A percentile compares a stretch with the other conserved stretches of the same genome.
phyloP scores from a whole-genome alignment of 1,284 basidiomycete species.

The Stygiomarasmius scandens region DNA sequence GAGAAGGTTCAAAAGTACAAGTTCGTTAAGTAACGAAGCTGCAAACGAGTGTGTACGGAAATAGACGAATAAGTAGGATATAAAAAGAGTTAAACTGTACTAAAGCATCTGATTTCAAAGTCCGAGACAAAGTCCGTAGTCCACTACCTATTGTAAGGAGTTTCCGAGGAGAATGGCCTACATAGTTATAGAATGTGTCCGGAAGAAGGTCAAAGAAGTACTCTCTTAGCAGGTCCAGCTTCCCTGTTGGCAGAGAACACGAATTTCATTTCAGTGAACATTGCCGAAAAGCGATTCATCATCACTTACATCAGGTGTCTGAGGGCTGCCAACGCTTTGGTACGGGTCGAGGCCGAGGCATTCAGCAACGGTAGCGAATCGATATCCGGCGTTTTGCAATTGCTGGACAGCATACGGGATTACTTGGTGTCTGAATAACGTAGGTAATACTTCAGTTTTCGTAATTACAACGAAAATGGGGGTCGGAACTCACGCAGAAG shows the following conservation, averaged over 20 bases:
- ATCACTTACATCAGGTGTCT: slow-evolving; percentile 27
- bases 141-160: too few relatives aligned
- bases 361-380: slow-evolving; percentile 48
- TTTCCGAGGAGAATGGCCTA: too few relatives aligned
- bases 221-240: neutral
- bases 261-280: neutral
- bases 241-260: neutral
- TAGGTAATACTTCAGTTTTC: neutral
- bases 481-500: slow-evolving; percentile 36
- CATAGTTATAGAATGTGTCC: too few relatives aligned
- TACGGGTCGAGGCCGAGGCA: slow-evolving; percentile 44
- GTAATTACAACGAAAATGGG: neutral
- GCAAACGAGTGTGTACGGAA: too few relatives aligned
- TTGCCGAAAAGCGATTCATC: too few relatives aligned
- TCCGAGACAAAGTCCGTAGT: too few relatives aligned
- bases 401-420: slow-evolving; percentile 26
- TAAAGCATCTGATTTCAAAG: too few relatives aligned
- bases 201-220: too few relatives aligned
- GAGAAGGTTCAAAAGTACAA: too few relatives aligned
- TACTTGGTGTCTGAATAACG: slow-evolving; percentile 18
- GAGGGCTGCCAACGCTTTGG: slow-evolving; percentile 31
- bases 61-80: too few relatives aligned
- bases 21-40: too few relatives aligned
- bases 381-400: slow-evolving; percentile 27
- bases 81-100: too few relatives aligned